These are phyloP conservation scores for Aspergillus ostianus DNA, from an alignment of 495 filamentous ascomycete species.

Conservation along the genomic window DNA sequence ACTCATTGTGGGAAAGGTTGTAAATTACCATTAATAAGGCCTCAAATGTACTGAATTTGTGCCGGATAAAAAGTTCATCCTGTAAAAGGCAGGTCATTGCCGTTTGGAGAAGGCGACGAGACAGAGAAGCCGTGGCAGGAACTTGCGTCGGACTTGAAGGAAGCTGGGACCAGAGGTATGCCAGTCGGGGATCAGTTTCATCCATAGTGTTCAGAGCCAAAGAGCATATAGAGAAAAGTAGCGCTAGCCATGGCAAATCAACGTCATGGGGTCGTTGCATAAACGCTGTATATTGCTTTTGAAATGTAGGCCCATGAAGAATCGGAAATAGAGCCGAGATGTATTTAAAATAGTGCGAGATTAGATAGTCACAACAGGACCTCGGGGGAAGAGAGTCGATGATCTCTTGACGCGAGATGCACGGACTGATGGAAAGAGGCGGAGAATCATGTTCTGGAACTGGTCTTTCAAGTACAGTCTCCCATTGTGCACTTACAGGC, in stretches of 20 bases:
- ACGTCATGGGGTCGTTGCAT: constrained; percentile 7
- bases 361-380: constrained; percentile 19
- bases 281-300: constrained; percentile 19
- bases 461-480: background rate
- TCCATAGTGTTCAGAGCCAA: constrained; percentile 17
- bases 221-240: constrained; percentile 19
- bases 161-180: constrained; percentile 5
- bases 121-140: background rate
- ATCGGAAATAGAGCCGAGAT: constrained; percentile 21
- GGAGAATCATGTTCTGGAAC: background rate
- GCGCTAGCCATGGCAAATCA: constrained; percentile 20
- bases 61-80: constrained; percentile 14
- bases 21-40: constrained; percentile 22
- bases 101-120: background rate
- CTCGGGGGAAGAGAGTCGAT: constrained; percentile 14
- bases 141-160: background rate
- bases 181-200: constrained; percentile 11
- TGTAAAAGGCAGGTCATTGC: constrained; percentile 16
- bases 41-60: constrained; percentile 21
- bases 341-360: constrained; percentile 17
- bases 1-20: constrained; percentile 15
- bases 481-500: background rate
- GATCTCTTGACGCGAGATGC: constrained; percentile 10
- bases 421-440: constrained; percentile 12
- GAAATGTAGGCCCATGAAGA: constrained; percentile 26